These are phyloP conservation scores for Tardiomyces digboiensis DNA, from an alignment of 1,139 yeast genomes.

Conservation along the genomic window DNA sequence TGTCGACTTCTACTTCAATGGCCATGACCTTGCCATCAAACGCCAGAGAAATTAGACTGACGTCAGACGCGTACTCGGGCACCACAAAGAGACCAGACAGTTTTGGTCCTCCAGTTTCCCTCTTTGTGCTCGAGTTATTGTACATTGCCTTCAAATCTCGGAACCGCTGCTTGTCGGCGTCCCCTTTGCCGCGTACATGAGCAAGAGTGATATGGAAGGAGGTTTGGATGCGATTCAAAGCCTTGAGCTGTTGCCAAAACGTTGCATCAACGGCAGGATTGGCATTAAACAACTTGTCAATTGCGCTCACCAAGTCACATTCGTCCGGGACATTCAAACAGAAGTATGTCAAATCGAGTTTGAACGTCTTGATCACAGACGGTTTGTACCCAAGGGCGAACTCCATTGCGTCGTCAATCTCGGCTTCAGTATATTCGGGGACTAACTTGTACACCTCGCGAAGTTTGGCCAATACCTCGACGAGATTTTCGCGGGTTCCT, in stretches of 20 bases:
- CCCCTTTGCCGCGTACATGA: conserved; percentile 32
- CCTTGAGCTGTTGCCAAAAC: conserved; percentile 25
- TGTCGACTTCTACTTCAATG: conserved; percentile 38
- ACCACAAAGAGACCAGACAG: background rate
- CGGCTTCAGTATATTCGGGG: conserved; percentile 7
- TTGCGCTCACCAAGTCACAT: conserved; percentile 6
- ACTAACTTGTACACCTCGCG: conserved; percentile 3
- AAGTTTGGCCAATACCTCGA: conserved; percentile 42
- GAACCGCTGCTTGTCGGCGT: conserved; percentile 22
- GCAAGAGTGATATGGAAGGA: conserved; percentile 74
- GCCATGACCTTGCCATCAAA: conserved; percentile 50
- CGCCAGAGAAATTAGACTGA: conserved; percentile 37
- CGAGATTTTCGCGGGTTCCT: conserved; percentile 10
- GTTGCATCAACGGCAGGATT: conserved; percentile 11
- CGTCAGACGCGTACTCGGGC: conserved; percentile 17
- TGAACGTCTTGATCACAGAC: conserved; percentile 14
- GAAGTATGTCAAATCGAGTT: conserved; percentile 11
- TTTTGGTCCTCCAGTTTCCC: conserved; percentile 21
- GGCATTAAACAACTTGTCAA: conserved; percentile 11
- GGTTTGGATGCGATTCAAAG: conserved; percentile 36
- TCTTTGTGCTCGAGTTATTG: conserved; percentile 8
- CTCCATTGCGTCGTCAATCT: conserved; percentile 19
- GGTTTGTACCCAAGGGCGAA: conserved; percentile 20
- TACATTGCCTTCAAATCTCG: conserved; percentile 17
- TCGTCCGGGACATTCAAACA: conserved; percentile 9